A percentile compares a stretch with the other conserved stretches of the same genome.
Conservation (phyloP, 257 asterid genomes). For the Solanum chiquidenum region DNA sequence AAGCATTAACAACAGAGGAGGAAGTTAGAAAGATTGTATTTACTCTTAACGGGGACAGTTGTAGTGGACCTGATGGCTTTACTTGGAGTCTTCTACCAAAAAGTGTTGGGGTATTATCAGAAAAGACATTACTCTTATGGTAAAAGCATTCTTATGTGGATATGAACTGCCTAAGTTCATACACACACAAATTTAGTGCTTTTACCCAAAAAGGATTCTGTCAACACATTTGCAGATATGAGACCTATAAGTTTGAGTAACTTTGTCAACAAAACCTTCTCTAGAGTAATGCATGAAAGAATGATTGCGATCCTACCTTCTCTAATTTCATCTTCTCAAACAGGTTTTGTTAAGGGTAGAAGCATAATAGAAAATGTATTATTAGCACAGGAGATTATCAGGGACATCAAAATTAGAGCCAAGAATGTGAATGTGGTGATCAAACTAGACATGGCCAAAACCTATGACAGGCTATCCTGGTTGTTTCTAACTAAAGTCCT, state of each 20-base stretch:
- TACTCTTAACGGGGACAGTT: neutral
- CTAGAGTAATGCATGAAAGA: neutral
- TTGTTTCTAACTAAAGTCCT: neutral
- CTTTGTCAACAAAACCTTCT: neutral
- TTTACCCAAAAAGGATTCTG: neutral
- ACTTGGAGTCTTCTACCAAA: neutral
- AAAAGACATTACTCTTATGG: neutral
- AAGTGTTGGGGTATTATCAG: neutral
- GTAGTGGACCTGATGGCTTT: neutral
- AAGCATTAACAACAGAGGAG: neutral
- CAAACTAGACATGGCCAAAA: neutral
- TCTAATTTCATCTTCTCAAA: neutral
- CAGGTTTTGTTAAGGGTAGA: neutral
- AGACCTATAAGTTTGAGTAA: neutral
- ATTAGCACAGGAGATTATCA: neutral
- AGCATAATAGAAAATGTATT: neutral
- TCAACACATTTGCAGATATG: neutral
- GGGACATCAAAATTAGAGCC: neutral
- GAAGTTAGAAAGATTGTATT: neutral
- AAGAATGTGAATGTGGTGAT: neutral
- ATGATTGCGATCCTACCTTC: neutral
- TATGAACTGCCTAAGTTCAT: neutral
- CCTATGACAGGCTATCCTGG: neutral
- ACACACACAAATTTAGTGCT: neutral
- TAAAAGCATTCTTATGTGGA: neutral